Conservation (phyloP, 2,329 filamentous ascomycete genomes). For the Pestalotiopsis sp. region DNA sequence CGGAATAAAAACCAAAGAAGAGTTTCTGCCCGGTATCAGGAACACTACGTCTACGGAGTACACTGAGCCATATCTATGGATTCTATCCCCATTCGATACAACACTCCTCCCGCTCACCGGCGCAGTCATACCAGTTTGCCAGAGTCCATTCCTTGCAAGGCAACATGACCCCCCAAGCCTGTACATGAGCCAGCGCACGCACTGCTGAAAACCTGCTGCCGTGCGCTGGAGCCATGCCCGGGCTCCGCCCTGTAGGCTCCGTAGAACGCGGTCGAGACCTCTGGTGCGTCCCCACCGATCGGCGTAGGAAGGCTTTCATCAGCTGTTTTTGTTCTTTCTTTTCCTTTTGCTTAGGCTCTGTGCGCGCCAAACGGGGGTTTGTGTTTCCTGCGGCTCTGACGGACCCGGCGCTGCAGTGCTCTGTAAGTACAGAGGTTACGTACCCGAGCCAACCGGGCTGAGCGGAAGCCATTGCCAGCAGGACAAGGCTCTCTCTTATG, state of each 20-base stretch:
- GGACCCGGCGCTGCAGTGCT: not conserved
- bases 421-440: not conserved
- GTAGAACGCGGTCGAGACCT: constrained; percentile 4
- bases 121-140: no score
- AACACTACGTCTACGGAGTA: no score
- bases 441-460: not conserved
- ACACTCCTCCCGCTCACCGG: no score
- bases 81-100: no score
- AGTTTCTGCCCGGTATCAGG: no score
- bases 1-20: no score
- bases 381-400: not conserved
- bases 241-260: not conserved
- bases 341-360: not conserved
- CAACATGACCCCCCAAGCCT: not conserved
- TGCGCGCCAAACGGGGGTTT: not conserved
- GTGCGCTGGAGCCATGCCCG: not conserved
- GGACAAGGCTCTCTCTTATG: not conserved
- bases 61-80: no score
- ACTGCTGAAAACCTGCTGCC: not conserved
- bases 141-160: no score
- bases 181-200: not conserved
- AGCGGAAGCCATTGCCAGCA: not conserved
- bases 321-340: not conserved
- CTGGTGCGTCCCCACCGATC: not conserved
- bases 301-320: not conserved